Percentiles rank a stretch among this genome's conserved stretches.
Evolutionary conservation across 371 early-diverging fungal genomes (phyloP).

Genomic region (Lichtheimia corymbifera): DNA sequence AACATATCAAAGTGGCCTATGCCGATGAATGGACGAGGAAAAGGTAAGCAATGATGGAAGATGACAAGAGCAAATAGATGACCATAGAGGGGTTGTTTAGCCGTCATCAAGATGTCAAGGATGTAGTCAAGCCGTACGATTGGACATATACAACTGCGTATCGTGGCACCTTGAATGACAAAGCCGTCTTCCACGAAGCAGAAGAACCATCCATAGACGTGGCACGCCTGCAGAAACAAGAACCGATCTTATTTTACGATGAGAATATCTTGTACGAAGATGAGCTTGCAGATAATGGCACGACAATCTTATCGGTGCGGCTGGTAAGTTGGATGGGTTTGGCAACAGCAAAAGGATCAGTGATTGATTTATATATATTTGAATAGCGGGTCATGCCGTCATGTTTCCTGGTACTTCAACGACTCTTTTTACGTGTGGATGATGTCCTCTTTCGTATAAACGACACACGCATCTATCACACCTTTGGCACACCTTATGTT

Average conservation of each 20-base stretch:
- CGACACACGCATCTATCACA: slow-evolving; percentile 89
- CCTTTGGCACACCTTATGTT: slow-evolving; percentile 68
- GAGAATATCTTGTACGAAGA: slow-evolving; percentile 93
- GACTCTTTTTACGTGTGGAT: slow-evolving; percentile 93
- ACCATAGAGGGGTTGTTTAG: slow-evolving; percentile 28
- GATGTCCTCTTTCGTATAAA: slow-evolving; percentile 85
- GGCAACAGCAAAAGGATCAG: neutral
- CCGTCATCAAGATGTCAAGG: slow-evolving; percentile 72
- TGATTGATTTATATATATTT: slow-evolving; percentile 2
- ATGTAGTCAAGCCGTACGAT: slow-evolving; percentile 88
- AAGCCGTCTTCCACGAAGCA: slow-evolving; percentile 14
- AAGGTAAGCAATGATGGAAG: slow-evolving; percentile 45
- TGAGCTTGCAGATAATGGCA: slow-evolving; percentile 95
- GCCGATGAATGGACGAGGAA: slow-evolving; percentile 82
- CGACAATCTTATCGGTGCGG: slow-evolving; percentile 75
- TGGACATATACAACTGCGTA: slow-evolving; percentile 92
- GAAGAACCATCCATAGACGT: slow-evolving; percentile 65
- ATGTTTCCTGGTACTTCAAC: slow-evolving; percentile 84
- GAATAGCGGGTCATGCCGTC: slow-evolving; percentile 88
- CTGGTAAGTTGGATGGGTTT: slow-evolving; percentile 53
- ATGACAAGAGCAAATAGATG: no score
- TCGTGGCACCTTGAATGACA: slow-evolving; percentile 54
- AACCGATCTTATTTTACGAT: slow-evolving; percentile 90
- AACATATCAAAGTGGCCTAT: slow-evolving; percentile 79
- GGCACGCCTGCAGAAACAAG: slow-evolving; percentile 69